Conservation (phyloP, 2,329 filamentous ascomycete genomes). For the Coniochaeta ligniaria region DNA sequence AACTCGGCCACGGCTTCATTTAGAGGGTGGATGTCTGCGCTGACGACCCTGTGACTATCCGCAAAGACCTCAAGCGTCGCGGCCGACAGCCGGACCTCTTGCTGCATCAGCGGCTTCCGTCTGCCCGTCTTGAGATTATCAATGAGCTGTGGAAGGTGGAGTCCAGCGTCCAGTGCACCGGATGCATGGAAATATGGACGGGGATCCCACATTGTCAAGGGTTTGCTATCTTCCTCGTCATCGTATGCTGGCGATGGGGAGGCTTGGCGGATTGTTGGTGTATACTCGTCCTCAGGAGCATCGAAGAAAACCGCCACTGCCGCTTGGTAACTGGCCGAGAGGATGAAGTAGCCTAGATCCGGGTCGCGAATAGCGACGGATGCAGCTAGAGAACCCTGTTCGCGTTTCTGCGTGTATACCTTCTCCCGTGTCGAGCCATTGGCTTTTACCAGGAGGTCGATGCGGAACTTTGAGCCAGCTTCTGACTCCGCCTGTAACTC, state of each 20-base stretch:
- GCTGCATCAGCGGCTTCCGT: slow-evolving; percentile 43
- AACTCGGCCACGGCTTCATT: slow-evolving; percentile 65
- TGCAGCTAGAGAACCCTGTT: slow-evolving; percentile 44
- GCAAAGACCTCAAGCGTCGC: slow-evolving; percentile 66
- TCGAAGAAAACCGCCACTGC: slow-evolving; percentile 55
- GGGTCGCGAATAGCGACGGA: slow-evolving; percentile 49
- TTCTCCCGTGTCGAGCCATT: slow-evolving; percentile 49
- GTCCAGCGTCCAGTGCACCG: slow-evolving; percentile 50
- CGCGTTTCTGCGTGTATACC: slow-evolving; percentile 45
- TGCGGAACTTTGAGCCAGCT: slow-evolving; percentile 53
- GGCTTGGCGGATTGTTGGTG: slow-evolving; percentile 21
- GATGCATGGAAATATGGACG: slow-evolving; percentile 60
- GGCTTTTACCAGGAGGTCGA: slow-evolving; percentile 52
- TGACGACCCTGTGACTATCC: slow-evolving; percentile 64
- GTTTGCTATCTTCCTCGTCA: slow-evolving; percentile 30
- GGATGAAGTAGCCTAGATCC: slow-evolving; percentile 56
- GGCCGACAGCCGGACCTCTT: slow-evolving; percentile 63
- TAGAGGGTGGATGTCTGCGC: slow-evolving; percentile 60
- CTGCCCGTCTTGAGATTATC: slow-evolving; percentile 36
- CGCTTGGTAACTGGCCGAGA: slow-evolving; percentile 52
- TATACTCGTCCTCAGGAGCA: slow-evolving; percentile 43
- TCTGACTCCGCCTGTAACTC: slow-evolving; percentile 50
- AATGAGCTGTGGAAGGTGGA: slow-evolving; percentile 39
- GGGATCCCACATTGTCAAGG: slow-evolving; percentile 50
- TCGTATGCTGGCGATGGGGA: slow-evolving; percentile 33